Base-by-base conservation (phyloP, 2,329 filamentous ascomycete species). In the Onygenales sp. region DNA sequence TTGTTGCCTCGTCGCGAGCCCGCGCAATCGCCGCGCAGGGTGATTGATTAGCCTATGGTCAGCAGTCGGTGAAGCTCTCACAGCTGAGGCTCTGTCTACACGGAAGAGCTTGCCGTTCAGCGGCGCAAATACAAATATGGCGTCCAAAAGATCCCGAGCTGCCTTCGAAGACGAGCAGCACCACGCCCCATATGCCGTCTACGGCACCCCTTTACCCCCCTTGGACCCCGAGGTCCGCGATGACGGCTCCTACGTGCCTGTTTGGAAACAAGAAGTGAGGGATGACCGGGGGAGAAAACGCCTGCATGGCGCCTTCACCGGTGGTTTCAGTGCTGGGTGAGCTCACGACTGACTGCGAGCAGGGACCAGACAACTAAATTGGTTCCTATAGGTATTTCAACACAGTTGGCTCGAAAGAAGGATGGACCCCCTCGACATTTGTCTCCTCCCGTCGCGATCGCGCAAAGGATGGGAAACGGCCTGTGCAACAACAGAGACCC, bases 181-280 rank as follows among this genome's bases (percentile, higher is more conserved):
- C 54, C 80, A 85, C 65, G 84, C 87, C 11, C 85, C 87, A 0
- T 95, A 83, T 69, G 87, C 86, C 53, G 66, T 86, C 53, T 95
- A 86, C 67, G 93, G 93, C 65, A 95, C 89, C 2, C 85, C 91
- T 7, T 78, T 98, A 13, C 90, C 90, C 1, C 82, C 87, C 3
- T 74, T 83, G 56, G 88, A 95, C 63, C 78, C 85, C 48, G 81
- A 88, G 17, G 77, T 81, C 39, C 85, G 89, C 62, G 91, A 97
- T 68, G 88, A 96, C 74, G 92, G 91, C 57, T 89, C 88, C 42
- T 97, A 91, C 66, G 82, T 95, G 13, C 93, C 93, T 0, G 73
- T 95, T n/a, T 97, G 93, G 90, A 95, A 97, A 74, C 93, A 98
- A 75, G 92, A 96, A 67, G 91, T 95, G 67, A 87, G 86, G 55